These are phyloP conservation scores for Moricandia arvensis DNA, from an alignment of 345 rosid species.

Conservation along the genomic window DNA sequence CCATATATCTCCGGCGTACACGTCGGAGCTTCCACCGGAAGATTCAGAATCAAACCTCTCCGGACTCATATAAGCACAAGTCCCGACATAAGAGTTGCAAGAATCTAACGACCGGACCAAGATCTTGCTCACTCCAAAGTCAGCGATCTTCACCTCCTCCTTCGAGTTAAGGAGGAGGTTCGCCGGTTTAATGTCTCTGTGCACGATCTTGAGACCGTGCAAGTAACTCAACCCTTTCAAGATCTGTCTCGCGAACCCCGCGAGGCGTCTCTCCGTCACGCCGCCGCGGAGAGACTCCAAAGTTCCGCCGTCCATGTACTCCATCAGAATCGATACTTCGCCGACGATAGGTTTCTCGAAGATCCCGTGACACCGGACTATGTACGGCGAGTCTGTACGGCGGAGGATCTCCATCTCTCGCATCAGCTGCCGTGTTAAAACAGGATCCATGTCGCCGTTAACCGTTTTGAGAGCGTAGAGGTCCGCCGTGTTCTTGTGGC, in stretches of 20 bases:
- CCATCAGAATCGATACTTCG: slow-evolving; percentile 58
- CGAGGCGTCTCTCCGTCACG: slow-evolving; percentile 48
- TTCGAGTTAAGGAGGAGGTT: slow-evolving; percentile 58
- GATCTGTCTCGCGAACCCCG: slow-evolving; percentile 56
- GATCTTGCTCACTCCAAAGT: slow-evolving; percentile 82
- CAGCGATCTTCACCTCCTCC: slow-evolving; percentile 73
- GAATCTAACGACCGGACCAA: slow-evolving; percentile 60
- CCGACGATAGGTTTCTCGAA: slow-evolving; percentile 48
- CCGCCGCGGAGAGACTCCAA: slow-evolving; percentile 53
- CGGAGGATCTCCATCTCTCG: slow-evolving; percentile 78
- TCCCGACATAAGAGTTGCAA: slow-evolving; percentile 74
- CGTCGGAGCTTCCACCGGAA: slow-evolving; percentile 33
- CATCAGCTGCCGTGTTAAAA: slow-evolving; percentile 39
- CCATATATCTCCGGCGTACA: slow-evolving; percentile 83
- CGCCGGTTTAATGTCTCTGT: slow-evolving; percentile 78
- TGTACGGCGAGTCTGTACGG: slow-evolving; percentile 57
- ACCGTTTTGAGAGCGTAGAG: slow-evolving; percentile 68
- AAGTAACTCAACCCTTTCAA: slow-evolving; percentile 61
- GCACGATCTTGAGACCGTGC: slow-evolving; percentile 65
- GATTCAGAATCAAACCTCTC: slow-evolving; percentile 60
- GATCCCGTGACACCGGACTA: slow-evolving; percentile 58
- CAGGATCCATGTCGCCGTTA: slow-evolving; percentile 53
- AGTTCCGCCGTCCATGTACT: slow-evolving; percentile 71
- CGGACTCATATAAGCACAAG: slow-evolving; percentile 91
- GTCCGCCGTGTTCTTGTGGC: slow-evolving; percentile 42